These are phyloP conservation scores for Lanmaoa pseudosensibilis DNA, from an alignment of 768 basidiomycete genomes.

Conservation along the genomic window DNA sequence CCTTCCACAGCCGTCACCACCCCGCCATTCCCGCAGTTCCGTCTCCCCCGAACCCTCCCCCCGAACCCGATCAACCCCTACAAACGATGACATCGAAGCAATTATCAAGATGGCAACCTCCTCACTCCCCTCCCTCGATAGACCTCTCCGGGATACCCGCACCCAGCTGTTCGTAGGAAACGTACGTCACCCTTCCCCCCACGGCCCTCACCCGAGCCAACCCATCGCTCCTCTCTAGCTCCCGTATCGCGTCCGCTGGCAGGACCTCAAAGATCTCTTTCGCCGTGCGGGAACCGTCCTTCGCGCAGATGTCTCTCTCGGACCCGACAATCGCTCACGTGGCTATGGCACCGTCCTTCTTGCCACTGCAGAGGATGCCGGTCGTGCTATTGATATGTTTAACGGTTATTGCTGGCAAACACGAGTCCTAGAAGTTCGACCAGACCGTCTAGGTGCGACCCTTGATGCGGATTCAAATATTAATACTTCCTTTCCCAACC, in stretches of 20 bases:
- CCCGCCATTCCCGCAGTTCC: not conserved
- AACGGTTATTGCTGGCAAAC: conserved; percentile 98
- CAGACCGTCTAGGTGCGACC: conserved; percentile 62
- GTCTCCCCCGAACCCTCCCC: conserved; percentile 9
- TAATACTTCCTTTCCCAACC: conserved; percentile 10
- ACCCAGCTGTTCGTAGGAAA: conserved; percentile 97
- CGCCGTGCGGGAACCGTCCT: conserved; percentile 90
- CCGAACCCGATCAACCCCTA: conserved; percentile 37
- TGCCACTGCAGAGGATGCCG: conserved; percentile 92
- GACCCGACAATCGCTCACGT: conserved; percentile 88
- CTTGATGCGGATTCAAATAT: conserved; percentile 25
- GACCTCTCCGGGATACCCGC: conserved; percentile 74
- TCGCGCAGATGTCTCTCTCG: conserved; percentile 73
- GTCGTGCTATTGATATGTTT: conserved; percentile 92
- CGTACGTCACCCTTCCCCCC: conserved; percentile 46
- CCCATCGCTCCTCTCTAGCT: conserved; percentile 51
- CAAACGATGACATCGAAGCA: conserved; percentile 88
- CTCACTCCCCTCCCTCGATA: conserved; percentile 51
- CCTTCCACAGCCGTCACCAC: conserved; percentile 13
- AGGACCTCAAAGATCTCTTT: conserved; percentile 98
- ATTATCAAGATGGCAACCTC: conserved; percentile 91
- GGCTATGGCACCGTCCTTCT: conserved; percentile 95
- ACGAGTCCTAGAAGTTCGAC: conserved; percentile 85
- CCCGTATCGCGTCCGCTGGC: conserved; percentile 97
- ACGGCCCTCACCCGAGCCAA: not conserved